A percentile compares a stretch with the other conserved stretches of the same genome.
phyloP scores from a whole-genome alignment of 306 rosid genomes.

The Cicer yamashitae region DNA sequence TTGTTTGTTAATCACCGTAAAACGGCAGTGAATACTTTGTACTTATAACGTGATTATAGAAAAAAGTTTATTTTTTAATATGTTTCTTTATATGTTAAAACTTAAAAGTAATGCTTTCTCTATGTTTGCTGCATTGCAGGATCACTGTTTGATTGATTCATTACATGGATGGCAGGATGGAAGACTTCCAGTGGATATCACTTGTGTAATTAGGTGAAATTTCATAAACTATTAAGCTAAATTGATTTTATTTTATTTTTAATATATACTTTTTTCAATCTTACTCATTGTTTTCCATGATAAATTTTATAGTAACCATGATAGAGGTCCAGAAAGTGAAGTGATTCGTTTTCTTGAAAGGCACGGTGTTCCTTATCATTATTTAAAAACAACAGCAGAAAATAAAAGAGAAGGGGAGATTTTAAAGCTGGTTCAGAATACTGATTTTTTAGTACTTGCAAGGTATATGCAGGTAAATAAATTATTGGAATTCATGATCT shows the following conservation, averaged over 20 bases:
- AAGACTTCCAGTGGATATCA: slow-evolving; percentile 84
- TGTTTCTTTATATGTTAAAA: background rate
- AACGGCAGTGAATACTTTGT: too few relatives aligned
- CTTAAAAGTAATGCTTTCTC: background rate
- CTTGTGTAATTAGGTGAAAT: slow-evolving; percentile 82
- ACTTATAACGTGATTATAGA: too few relatives aligned
- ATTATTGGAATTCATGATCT: slow-evolving; percentile 9
- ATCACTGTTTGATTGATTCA: slow-evolving; percentile 88
- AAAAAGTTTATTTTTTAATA: too few relatives aligned
- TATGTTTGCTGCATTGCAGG: slow-evolving; percentile 59
- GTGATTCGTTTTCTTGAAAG: slow-evolving; percentile 87
- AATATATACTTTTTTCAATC: background rate
- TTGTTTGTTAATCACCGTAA: too few relatives aligned
- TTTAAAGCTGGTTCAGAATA: slow-evolving; percentile 81
- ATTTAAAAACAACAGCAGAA: slow-evolving; percentile 57
- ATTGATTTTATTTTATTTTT: background rate
- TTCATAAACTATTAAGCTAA: slow-evolving; percentile 21
- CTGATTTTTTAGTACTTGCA: slow-evolving; percentile 92
- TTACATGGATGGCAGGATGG: slow-evolving; percentile 94
- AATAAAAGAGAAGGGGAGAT: slow-evolving; percentile 81
- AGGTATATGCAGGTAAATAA: slow-evolving; percentile 93
- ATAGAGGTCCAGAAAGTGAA: slow-evolving; percentile 84
- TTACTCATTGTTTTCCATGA: slow-evolving; percentile 26
- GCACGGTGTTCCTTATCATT: slow-evolving; percentile 78
- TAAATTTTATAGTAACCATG: slow-evolving; percentile 67